Base-by-base conservation (phyloP, 2,329 filamentous ascomycete species). In the Albophoma yamanashiensis region DNA sequence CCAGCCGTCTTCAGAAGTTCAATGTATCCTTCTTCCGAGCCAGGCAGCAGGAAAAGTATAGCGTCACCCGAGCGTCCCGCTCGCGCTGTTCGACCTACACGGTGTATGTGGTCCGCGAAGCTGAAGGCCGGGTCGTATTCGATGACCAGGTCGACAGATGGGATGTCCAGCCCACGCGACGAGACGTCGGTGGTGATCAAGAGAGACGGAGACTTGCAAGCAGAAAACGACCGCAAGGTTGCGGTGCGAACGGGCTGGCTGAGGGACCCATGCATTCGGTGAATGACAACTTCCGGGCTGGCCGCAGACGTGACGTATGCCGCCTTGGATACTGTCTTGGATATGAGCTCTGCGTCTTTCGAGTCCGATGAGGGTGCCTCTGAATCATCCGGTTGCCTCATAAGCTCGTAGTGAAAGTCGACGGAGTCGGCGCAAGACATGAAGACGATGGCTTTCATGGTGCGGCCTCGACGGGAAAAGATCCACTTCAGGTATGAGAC, bases 361-460 rank as follows among this genome's bases (percentile, higher is more conserved):
- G 69, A 67, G 3, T 69, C 65, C 39, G 68, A 61, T 2, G 62
- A 64, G 20, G 70, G 63, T 1, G 64, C 57, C 12, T 71, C 69
- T 0, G 68, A 62, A 4, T 70, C 68, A 14, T 69, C 70, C 0
- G 72, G 71, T 34, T 75, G 67, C 52, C 79, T 87, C 60, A 99
- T 83, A 3, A 96, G 77, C 62, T 95, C 89, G 71, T 92, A 97
- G 72, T 97, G 93, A 68, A 97, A 99, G 71, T 99, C 92, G 61
- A 97, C 94, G 1, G 91, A 94, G 72, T 99, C 94, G 25, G 94
- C 92, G 69, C 94, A 99, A 14, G 93, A 96, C 56, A 99, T 89
- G 76, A 99, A 99, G 42, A 99, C 82, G 62, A 99, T 97, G 27
- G 89, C 90, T 74, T 99, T 97, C 90, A 96, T 97, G 22, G 96